Evolutionary conservation across 2,329 filamentous ascomycete species (phyloP), one percentile per base, ranked within the genome.

Genomic region (Microsporum audouinii): DNA sequence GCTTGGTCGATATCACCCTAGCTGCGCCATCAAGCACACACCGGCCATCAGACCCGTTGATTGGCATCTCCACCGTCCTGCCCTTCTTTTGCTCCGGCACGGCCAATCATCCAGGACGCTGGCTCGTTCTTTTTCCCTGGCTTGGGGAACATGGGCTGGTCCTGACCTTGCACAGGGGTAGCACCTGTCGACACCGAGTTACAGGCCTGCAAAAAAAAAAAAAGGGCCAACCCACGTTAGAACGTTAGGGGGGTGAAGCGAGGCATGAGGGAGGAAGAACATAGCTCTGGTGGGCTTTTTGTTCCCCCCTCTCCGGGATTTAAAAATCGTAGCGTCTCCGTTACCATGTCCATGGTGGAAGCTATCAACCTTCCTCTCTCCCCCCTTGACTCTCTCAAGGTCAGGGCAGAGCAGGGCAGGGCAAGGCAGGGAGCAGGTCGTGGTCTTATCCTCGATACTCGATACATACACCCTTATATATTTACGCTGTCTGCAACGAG

Each of bases 301-400:
- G 39, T 43, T 43, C 39, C 17, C 17, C 34, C 34, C 39, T n/a
- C 39, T 14, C 14, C 14, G 39, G 3, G n/a, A n/a, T 43, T 43
- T 43, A 43, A 43, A n/a, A 43, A 6, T 53, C 49, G 49, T 53
- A 53, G 49, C 49, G 49, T 53, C 31, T 53, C 49, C 49, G 49
- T 53, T 53, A 53, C 49, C 49, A 53, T 53, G 49, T 33, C 49
- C 27, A 29, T 17, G 49, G 49, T 33, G 27, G 49, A 12, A 53
- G 49, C 49, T 53, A 53, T 53, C 49, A 53, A 53, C 49, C 49
- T 53, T 53, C 47, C 23, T 27, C 27, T 53, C 45, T 8, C 23
- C 3, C 5, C 12, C 27, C 45, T 29, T 23, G 17, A 23, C 17
- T 1, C 17, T 23, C 17, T 23, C 17, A 23, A 23, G 17, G 17